Evolutionary conservation across 2,329 filamentous ascomycete genomes (phyloP).

Genomic region (Penicillium sp.): DNA sequence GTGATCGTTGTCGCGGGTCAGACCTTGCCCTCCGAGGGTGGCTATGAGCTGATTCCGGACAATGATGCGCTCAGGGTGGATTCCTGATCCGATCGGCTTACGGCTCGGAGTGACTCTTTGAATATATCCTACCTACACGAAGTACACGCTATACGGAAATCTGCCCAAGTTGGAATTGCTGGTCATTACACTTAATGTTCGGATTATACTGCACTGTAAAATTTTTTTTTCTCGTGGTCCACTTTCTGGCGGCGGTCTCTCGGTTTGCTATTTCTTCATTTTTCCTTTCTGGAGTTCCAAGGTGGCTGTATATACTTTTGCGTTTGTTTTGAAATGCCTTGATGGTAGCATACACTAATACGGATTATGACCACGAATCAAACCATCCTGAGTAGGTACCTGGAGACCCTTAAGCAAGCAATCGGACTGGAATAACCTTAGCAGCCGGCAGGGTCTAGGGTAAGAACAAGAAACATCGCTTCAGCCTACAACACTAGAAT

Average conservation of each 20-base stretch:
- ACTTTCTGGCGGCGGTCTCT: slow-evolving; percentile 5
- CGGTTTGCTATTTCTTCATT: not conserved
- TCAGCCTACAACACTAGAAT: not conserved
- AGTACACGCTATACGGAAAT: not conserved
- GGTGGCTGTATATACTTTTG: slow-evolving; percentile 5
- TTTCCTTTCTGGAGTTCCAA: not conserved
- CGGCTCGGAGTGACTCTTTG: slow-evolving; percentile 1
- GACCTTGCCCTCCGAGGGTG: slow-evolving; percentile 71
- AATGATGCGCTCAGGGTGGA: slow-evolving; percentile 18
- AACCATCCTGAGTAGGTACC: not conserved
- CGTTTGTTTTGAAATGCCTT: not conserved
- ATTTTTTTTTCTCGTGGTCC: not conserved
- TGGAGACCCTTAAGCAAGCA: slow-evolving; percentile 6
- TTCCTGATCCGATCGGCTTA: slow-evolving; percentile 1
- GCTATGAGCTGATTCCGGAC: slow-evolving; percentile 71
- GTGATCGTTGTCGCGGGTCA: slow-evolving; percentile 64
- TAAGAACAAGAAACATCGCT: not conserved
- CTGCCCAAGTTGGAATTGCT: not conserved
- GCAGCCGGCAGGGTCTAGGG: not conserved
- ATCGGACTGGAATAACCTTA: slow-evolving; percentile 6
- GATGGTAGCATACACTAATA: slow-evolving; percentile 9
- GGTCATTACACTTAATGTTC: not conserved
- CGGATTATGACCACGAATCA: not conserved
- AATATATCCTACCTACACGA: not conserved
- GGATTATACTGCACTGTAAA: not conserved